Evolutionary conservation across 164 flowering plant species (phyloP).

Genomic region (Nelumbo lutea): DNA sequence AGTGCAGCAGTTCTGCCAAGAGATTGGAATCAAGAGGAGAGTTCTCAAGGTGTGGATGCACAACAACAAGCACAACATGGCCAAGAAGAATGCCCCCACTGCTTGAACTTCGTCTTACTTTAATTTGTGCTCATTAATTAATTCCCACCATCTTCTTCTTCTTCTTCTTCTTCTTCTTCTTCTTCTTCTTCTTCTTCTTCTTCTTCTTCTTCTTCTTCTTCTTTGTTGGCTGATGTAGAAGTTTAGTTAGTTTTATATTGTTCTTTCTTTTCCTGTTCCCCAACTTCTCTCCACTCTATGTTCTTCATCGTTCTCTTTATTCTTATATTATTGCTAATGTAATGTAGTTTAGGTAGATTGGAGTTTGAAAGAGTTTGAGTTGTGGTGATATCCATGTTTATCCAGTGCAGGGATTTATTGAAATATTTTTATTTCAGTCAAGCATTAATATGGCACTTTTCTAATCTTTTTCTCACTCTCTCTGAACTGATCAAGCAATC

Average conservation of each 20-base stretch:
- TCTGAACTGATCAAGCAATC: not conserved
- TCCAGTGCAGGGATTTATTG: slow-evolving; percentile 6
- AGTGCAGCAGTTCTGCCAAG: slow-evolving; percentile 85
- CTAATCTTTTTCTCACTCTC: not conserved
- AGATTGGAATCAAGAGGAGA: slow-evolving; percentile 78
- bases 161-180: no score
- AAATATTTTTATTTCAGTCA: not conserved
- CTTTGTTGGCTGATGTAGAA: not conserved
- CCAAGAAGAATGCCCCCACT: slow-evolving; percentile 42
- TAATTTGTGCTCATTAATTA: no score
- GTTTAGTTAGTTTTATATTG: not conserved
- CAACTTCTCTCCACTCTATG: not conserved
- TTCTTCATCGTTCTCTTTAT: not conserved
- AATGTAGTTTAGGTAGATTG: slow-evolving; percentile 7
- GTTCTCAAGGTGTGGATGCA: slow-evolving; percentile 98
- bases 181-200: not conserved
- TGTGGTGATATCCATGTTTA: slow-evolving; percentile 10
- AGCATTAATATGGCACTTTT: not conserved
- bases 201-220: not conserved
- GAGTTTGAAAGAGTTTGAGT: not conserved
- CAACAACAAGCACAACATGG: slow-evolving; percentile 78
- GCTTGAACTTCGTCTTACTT: not conserved
- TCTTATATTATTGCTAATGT: not conserved
- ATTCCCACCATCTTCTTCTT: no score
- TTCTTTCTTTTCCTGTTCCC: not conserved